These are phyloP conservation scores for Xylaria sp. DNA, from an alignment of 2,329 filamentous ascomycete species.

Conservation along the genomic window DNA sequence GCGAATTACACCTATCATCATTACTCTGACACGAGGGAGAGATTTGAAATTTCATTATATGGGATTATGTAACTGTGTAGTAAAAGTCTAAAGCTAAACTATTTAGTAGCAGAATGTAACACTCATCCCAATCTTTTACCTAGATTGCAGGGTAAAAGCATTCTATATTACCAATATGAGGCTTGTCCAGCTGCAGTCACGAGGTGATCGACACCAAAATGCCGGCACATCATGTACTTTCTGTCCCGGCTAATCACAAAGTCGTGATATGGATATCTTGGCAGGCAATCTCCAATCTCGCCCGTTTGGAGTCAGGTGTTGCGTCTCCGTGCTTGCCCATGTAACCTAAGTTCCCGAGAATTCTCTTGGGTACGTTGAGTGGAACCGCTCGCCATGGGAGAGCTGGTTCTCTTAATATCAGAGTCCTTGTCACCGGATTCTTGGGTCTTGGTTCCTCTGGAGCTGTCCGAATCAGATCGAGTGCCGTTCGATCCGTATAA, in stretches of 20 bases:
- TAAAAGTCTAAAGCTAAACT: too few species aligned
- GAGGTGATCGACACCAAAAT: conserved; percentile 34
- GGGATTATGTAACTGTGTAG: too few species aligned
- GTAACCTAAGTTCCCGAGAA: conserved; percentile 30
- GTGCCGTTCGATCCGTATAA: conserved; percentile 28
- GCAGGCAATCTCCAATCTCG: conserved; percentile 30
- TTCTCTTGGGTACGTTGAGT: background rate
- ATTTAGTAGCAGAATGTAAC: background rate
- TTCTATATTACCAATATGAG: conserved; percentile 22
- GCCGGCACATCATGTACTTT: conserved; percentile 36
- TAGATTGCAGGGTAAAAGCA: conserved; percentile 34
- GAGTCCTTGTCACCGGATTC: conserved; percentile 15
- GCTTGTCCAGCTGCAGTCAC: conserved; percentile 12
- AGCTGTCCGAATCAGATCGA: conserved; percentile 19
- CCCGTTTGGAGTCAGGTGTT: conserved; percentile 32
- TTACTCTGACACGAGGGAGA: too few species aligned
- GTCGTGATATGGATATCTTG: conserved; percentile 32
- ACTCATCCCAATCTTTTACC: background rate
- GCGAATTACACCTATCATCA: too few species aligned
- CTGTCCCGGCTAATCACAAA: conserved; percentile 45
- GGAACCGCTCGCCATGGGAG: background rate
- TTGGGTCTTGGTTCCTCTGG: conserved; percentile 24
- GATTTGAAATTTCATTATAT: too few species aligned
- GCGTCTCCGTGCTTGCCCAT: conserved; percentile 27
- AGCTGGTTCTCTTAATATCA: conserved; percentile 27